Evolutionary conservation across 352 stramenopile species (phyloP), one percentile per base, ranked within the genome.

Genomic region (Pythium biforme): DNA sequence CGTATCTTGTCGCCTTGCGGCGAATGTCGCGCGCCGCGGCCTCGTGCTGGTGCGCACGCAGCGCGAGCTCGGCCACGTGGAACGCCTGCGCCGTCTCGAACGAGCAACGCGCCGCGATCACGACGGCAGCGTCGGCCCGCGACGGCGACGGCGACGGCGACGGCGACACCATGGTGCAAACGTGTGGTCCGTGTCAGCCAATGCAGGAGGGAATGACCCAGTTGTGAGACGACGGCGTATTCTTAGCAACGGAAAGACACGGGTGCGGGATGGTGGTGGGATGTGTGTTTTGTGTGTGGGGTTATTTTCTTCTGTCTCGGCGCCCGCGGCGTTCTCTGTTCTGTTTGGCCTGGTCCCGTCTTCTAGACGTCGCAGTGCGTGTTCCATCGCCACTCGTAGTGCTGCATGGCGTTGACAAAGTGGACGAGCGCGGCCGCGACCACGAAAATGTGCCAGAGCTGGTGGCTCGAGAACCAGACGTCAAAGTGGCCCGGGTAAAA

Each of bases 361-460:
- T n/a, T n/a, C 73, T 72, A 92, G 59, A 78, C 76, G 31, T 92
- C 75, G 62, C 86, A 94, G 45, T 85, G 74, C 25, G 80, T 92
- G 61, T 92, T 85, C 79, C 80, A 91, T 50, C 86, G 86, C 86
- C 86, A 95, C 71, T 93, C 75, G 64, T 92, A 92, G 54, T 95
- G 83, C 70, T 92, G 81, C 64, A 95, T 70, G 15, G 82, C 75
- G 64, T 92, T 94, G 53, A 74, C 72, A 59, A 93, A 92, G 74
- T 94, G 84, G 60, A 93, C 81, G 52, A 95, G 81, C 56, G 87
- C 87, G 12, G 87, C 87, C n/a, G 78, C 75, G 52, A 95, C 79
- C 50, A 95, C 87, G 56, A 83, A 95, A 47, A 95, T 84, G 74
- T 95, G 87, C 87, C 87, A 95, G 39, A 94, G 75, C 68, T 95